Evolutionary conservation across 441 rosid genomes (phyloP).

Genomic region (Syzygium malaccense): DNA sequence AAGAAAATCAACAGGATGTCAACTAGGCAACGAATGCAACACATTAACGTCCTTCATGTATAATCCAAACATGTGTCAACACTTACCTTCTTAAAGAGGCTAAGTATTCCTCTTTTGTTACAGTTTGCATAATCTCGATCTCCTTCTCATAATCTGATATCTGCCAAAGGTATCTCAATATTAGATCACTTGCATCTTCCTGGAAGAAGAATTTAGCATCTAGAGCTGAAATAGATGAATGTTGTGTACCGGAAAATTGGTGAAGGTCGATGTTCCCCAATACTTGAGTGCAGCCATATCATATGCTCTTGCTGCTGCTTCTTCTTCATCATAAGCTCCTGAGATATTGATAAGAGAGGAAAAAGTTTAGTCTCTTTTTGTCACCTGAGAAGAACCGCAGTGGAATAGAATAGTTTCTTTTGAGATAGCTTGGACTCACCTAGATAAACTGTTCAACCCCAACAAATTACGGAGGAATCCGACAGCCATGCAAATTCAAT

Average conservation of each 20-base stretch:
- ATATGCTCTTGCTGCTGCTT: conserved; percentile 65
- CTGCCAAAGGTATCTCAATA: background rate
- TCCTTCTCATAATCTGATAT: conserved; percentile 10
- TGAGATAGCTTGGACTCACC: conserved; percentile 14
- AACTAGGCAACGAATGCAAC: background rate
- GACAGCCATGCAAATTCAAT: background rate
- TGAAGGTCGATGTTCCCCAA: conserved; percentile 58
- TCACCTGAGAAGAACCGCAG: background rate
- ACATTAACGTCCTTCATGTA: background rate
- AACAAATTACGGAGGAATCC: background rate
- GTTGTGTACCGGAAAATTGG: conserved; percentile 44
- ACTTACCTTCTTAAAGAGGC: conserved; percentile 14
- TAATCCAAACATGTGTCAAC: background rate
- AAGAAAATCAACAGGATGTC: background rate
- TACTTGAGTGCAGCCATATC: conserved; percentile 57
- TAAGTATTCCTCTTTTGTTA: conserved; percentile 15
- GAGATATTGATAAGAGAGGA: background rate
- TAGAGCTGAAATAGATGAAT: background rate
- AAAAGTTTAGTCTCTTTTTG: background rate
- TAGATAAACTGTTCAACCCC: conserved; percentile 42
- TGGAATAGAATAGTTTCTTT: background rate
- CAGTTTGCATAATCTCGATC: conserved; percentile 7
- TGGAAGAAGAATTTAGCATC: background rate
- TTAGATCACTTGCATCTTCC: background rate
- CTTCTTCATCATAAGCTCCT: conserved; percentile 58